Base-by-base conservation (phyloP, 495 filamentous ascomycete species). In the Talaromyces adpressus region DNA sequence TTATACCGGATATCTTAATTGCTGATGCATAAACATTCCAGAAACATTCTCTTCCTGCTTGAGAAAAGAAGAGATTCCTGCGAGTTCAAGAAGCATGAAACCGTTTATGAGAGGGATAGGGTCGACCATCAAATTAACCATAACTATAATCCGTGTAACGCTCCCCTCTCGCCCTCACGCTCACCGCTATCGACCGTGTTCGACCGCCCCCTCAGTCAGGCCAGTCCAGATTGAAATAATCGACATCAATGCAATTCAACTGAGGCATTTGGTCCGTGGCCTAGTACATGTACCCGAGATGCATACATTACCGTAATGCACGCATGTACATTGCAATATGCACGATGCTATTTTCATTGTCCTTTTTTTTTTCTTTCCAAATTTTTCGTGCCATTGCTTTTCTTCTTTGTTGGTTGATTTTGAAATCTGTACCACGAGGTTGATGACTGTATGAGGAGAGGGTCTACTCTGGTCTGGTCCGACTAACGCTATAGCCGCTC, bases 161-260 rank as follows among this genome's bases (percentile, higher is more conserved):
- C 51, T 54, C 51, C 41, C n/a, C 4, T 47, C 41, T 32, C 4
- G 2, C 25, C n/a, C n/a, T n/a, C 27, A 27, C 27, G 27, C 29
- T 18, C 45, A 49, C 45, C 45, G 45, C 45, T 20, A 8, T 49
- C n/a, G 45, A 49, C 45, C 18, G 32, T 36, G 18, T 3, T 45
- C 39, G 39, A 57, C 54, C 29, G 54, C n/a, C 56, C 22, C 27
- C 56, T 56, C 52, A 56, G 52, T 18, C 22, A 56, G 6, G 52
- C 20, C 56, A 58, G 56, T 58, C 56, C 56, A 58, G 56, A 12
- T 58, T 58, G 56, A 58, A 58, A 58, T 58, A 34, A 14, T 58
- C 7, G 56, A 36, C 56, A 32, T 30, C 23, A 25, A 53, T 25
- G 27, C 27, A 56, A 25, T 12, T 27, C 23, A 53, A 23, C 22